phyloP scores from a whole-genome alignment of 2,329 filamentous ascomycete genomes.

The Sporothrix schenckii region DNA sequence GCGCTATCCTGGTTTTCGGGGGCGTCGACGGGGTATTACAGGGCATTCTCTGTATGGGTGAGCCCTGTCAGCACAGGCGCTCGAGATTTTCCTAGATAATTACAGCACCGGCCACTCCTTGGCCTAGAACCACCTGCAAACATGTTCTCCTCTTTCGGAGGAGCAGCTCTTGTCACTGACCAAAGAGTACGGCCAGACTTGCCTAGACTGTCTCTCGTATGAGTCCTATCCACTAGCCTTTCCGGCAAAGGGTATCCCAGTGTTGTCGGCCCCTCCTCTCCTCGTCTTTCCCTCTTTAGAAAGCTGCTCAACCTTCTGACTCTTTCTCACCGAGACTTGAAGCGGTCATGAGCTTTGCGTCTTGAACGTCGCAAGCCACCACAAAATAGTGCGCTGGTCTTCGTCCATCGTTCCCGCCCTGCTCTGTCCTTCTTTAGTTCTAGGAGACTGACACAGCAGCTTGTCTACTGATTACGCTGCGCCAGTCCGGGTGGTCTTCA shows the following conservation, averaged over 20 bases:
- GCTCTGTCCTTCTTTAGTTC: background rate
- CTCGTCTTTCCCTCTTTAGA: background rate
- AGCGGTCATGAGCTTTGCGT: background rate
- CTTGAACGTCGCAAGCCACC: background rate
- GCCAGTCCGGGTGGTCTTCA: background rate
- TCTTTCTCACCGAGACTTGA: background rate
- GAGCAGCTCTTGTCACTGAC: background rate
- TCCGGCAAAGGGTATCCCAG: background rate
- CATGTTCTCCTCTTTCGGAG: background rate
- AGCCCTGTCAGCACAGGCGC: background rate
- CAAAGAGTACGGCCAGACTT: background rate
- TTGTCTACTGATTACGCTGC: no score
- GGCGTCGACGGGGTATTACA: background rate
- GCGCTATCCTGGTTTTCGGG: background rate
- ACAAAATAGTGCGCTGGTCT: background rate
- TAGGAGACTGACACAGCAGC: conserved; percentile 11
- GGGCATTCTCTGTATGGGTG: background rate
- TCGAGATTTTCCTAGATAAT: background rate
- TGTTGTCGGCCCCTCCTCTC: background rate
- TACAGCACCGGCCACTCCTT: background rate
- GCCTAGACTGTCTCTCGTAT: background rate
- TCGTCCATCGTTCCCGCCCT: background rate
- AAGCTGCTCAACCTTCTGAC: background rate
- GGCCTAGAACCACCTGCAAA: background rate
- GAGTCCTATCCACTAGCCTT: background rate